Percentiles rank a stretch among this genome's conserved stretches.
phyloP scores from a whole-genome alignment of 2,329 filamentous ascomycete genomes.

The Pseudogymnoascus sp. region DNA sequence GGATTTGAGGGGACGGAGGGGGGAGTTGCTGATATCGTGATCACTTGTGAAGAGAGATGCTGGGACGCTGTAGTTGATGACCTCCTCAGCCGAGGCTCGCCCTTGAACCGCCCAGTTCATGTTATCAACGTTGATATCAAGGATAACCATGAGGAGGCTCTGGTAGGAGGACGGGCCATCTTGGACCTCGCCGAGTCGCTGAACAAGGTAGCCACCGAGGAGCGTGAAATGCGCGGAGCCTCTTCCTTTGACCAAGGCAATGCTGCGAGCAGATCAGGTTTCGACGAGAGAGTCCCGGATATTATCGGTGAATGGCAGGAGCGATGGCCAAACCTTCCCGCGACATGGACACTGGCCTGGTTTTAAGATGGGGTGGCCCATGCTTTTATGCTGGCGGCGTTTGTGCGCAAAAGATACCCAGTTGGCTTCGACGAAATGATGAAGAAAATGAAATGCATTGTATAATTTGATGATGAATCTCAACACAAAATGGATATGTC shows the following conservation, averaged over 20 bases:
- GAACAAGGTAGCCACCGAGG: constrained; percentile 71
- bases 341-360: constrained; percentile 92
- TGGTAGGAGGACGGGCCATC: constrained; percentile 83
- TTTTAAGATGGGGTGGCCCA: constrained; percentile 46
- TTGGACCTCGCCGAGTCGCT: constrained; percentile 80
- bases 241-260: constrained; percentile 62
- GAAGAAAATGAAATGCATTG: constrained; percentile 16
- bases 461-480: background rate
- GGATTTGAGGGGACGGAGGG: constrained; percentile 76
- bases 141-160: constrained; percentile 95
- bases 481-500: background rate
- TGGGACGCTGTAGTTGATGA: constrained; percentile 98
- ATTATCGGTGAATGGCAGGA: constrained; percentile 92
- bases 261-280: constrained; percentile 61
- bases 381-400: background rate
- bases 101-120: constrained; percentile 87
- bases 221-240: constrained; percentile 58
- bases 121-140: constrained; percentile 98
- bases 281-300: constrained; percentile 89
- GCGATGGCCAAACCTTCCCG: constrained; percentile 82
- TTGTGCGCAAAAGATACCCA: background rate
- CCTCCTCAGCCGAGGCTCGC: constrained; percentile 73
- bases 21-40: constrained; percentile 85
- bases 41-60: constrained; percentile 95
- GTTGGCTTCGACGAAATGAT: background rate